Base-by-base conservation (phyloP, 331 rosid genomes). In the Dryas integrifolia region DNA sequence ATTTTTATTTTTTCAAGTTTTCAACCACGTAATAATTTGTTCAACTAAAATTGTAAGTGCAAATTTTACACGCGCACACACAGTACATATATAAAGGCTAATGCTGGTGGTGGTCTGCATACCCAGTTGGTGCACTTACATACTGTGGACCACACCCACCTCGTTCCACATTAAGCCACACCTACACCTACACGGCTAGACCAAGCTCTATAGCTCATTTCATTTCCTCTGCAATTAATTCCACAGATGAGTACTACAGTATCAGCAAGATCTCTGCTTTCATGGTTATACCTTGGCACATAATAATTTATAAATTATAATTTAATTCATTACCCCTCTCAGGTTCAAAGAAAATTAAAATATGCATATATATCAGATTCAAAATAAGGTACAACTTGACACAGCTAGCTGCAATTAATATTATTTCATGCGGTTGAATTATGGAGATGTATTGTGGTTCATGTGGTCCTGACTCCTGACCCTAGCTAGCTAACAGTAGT, bases 1-100 rank as follows among this genome's bases (percentile, higher is more conserved):
- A 30, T 30, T 30, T 30, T 30, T 21, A 21, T 14, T 15, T 46
- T 75, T 70, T 76, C 84, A 76, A 80, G 7, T 46, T 75, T 70
- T 76, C 84, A 76, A 80, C 80, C n/a, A 11, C 46, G 65, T 65
- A 58, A 80, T 80, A 75, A 75, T 80, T 70, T 58, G 70, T 59
- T 70, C 80, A 80, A 80, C 84, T 59, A 43, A 72, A 58, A 46
- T 9, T 30, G 8, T 70, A 71, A 65, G 73, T 69, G 75, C 74
- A 56, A 48, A 69, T 24, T 68, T 67, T 56, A 57, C 72, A 65
- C 18, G 73, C 76, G 77, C 80, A 75, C 38, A 69, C 46, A 73
- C 57, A 51, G 39, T 11, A 15, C 38, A 65, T 67, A 65, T 67
- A 53, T 59, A 67, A 74, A 56, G 58, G 47, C 76, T 47, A 67